Evolutionary conservation across 2,329 filamentous ascomycete genomes (phyloP).

Genomic region (Fusarium coicis): DNA sequence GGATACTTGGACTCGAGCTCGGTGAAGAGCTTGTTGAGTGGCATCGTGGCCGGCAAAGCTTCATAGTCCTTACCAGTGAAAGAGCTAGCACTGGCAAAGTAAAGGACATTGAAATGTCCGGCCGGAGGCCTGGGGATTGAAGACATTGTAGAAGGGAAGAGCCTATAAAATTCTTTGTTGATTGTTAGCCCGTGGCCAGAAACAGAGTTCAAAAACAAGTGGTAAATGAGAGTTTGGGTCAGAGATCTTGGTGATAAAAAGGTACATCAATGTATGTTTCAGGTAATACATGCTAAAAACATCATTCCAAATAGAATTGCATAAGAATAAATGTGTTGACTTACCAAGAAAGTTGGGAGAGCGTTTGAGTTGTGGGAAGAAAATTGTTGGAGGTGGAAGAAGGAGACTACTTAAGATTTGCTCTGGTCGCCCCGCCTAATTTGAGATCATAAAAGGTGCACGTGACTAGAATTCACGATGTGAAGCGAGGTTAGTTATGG

Average conservation of each 20-base stretch:
- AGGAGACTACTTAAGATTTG: conserved; percentile 15
- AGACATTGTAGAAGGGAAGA: conserved; percentile 44
- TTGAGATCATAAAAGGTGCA: conserved; percentile 22
- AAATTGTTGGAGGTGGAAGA: conserved; percentile 15
- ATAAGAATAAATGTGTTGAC: conserved; percentile 22
- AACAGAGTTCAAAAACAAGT: conserved; percentile 4
- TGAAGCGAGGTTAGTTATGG: conserved; percentile 25
- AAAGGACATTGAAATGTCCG: conserved; percentile 82
- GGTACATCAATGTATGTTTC: conserved; percentile 65
- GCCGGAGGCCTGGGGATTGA: conserved; percentile 59
- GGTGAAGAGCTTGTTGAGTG: conserved; percentile 71
- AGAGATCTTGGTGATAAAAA: conserved; percentile 80
- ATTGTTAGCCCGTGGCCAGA: conserved; percentile 36
- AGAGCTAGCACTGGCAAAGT: conserved; percentile 81
- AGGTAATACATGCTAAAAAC: conserved; percentile 69
- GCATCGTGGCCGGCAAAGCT: conserved; percentile 72
- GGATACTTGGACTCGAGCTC: conserved; percentile 75
- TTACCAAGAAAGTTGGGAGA: conserved; percentile 48
- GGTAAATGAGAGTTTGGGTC: conserved; percentile 53
- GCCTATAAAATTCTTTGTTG: conserved; percentile 17
- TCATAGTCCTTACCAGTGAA: conserved; percentile 77
- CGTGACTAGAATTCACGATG: conserved; percentile 25
- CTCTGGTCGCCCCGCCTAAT: conserved; percentile 34
- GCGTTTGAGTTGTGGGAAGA: conserved; percentile 13
- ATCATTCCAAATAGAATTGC: conserved; percentile 57